Base-by-base conservation (phyloP, 1,284 basidiomycete genomes). In the Ustilago curta region DNA sequence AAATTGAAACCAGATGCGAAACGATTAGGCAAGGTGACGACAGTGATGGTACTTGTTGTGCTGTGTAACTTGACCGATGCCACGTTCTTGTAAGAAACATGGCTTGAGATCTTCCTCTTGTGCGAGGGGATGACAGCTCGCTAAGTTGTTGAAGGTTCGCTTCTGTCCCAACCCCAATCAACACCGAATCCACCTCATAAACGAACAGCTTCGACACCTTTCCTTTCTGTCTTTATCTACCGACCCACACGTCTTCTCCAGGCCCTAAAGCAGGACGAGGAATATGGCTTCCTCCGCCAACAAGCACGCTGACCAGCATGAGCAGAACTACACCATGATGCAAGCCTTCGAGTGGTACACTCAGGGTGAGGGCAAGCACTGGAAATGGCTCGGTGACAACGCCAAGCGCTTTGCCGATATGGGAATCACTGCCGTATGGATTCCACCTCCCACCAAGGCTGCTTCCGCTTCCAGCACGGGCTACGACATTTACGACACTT, bases 401-500 rank as follows among this genome's bases (percentile, higher is more conserved):
- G 87, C 91, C 18, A 90, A 92, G 27, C 86, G 85, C 37, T 88
- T 97, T 23, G 89, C 89, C 8, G 87, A 89, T 35, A 88, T 94
- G 79, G 95, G 95, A 25, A 89, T 96, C 79, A 95, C 94, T 0
- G 95, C 88, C 89, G 68, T 93, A 90, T 89, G 88, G 89, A 68
- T 88, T 25, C 68, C 74, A 7, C 64, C 86, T 32, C 85, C 86
- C 8, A 87, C 85, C 53, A 87, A 87, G 76, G 85, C 82, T 6
- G 77, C 82, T 14, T 71, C 77, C 1, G 79, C 80, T 32, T 77
- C 86, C 12, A 84, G 83, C 27, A 86, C 87, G 23, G 87, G 87
- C n/a, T 88, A 87, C 64, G 85, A 84, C 59, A 57, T 68, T 39
- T 80, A 82, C 59, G 81, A 84, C 71, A 74, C 84, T 7, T 85